Evolutionary conservation across 2,329 filamentous ascomycete species (phyloP), one percentile per base, ranked within the genome.

Genomic region (Bipolaris bicolor): DNA sequence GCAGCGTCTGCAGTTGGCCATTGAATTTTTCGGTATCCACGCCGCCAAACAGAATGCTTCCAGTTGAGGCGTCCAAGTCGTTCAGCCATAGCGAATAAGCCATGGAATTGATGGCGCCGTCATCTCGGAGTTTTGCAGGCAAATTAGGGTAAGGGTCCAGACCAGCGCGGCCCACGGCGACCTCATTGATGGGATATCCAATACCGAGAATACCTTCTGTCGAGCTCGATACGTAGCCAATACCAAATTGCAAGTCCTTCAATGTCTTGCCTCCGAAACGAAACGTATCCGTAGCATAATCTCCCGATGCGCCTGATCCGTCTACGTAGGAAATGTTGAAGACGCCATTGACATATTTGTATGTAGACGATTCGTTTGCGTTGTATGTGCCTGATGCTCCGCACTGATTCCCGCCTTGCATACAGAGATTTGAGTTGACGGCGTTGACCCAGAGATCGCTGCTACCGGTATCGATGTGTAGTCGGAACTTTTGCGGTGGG

Each of bases 251-350:
- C 53, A 92, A 78, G 54, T 79, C 75, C 3, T 80, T 62, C 31
- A 92, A 65, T 1, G 76, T 82, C 29, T 81, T 74, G 20, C 78
- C 79, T 11, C 84, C 87, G 51, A 92, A 80, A 4, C 77, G 79
- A 55, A 96, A 78, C 0, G 83, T 89, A 70, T 97, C 93, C 4
- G 84, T 87, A 2, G 86, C 90, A 73, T 96, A 97, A 76, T 95
- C 90, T 33, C 93, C 92, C 1, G 79, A 74, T 0, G 92, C 90
- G 5, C 87, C 86, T 0, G 90, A 90, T 44, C 90, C 90, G 76
- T 97, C 92, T 39, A 90, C 89, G 65, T 97, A 97, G 1, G 88
- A 87, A 62, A 97, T 96, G 78, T 94, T 93, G 80, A 97, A 97
- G 58, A 87, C 82, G 69, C 85, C 87, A 61, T 87, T 88, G 52